Conservation (phyloP, 108 stramenopile genomes). For the Nitzschia palea region DNA sequence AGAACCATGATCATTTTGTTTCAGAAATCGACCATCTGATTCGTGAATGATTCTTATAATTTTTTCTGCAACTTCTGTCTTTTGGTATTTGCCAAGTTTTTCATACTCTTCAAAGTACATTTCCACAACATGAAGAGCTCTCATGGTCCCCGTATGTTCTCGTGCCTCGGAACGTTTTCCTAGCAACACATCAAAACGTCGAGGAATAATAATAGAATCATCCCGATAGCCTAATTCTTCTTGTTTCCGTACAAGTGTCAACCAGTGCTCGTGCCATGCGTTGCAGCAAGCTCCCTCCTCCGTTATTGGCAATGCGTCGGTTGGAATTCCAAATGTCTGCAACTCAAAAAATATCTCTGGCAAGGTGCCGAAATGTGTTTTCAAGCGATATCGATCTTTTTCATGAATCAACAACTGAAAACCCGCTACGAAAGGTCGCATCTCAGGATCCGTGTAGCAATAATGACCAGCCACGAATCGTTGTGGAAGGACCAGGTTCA, state of each 20-base stretch:
- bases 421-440: conserved; percentile 6
- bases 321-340: conserved; percentile 31
- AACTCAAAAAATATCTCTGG: conserved; percentile 13
- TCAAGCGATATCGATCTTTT: conserved; percentile 4
- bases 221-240: too few relatives aligned
- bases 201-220: conserved; percentile 3
- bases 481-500: conserved; percentile 5
- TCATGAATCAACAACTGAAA: conserved; percentile 10
- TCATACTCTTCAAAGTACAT: conserved; percentile 24
- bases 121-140: conserved; percentile 8
- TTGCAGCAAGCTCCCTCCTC: conserved; percentile 7
- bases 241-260: not conserved
- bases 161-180: conserved; percentile 11
- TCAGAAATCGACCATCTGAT: conserved; percentile 27
- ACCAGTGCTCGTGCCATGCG: conserved; percentile 17
- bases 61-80: conserved; percentile 23
- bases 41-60: conserved; percentile 26
- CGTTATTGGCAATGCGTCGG: not conserved
- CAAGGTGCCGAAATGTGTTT: conserved; percentile 8
- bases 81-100: conserved; percentile 19
- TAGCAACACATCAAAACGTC: conserved; percentile 31
- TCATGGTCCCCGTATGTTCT: conserved; percentile 5
- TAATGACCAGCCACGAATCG: conserved; percentile 9
- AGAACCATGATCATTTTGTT: not conserved
- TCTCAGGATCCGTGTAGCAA: conserved; percentile 12